Base-by-base conservation (phyloP, 768 basidiomycete genomes). In the Exsudoporus frostii region DNA sequence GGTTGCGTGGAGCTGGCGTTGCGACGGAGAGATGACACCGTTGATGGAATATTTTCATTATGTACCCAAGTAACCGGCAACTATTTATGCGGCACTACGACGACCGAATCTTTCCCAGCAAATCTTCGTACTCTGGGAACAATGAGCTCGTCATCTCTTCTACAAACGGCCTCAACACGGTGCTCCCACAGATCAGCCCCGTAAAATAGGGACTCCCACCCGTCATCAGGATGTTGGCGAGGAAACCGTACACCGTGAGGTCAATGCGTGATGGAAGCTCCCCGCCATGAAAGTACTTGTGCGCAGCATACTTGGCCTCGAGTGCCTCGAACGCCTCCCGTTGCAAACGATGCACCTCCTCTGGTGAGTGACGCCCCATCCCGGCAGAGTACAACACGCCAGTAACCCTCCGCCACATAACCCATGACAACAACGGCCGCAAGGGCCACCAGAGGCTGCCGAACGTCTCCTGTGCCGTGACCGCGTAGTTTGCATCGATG, bases 311-410 rank as follows among this genome's bases (percentile, higher is more conserved):
- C 38, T 65, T 66, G 49, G 46, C 51, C 37, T 68, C 70, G 41
- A 71, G 66, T 0, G 60, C 71, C 2, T 65, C 68, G 9, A 71
- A 55, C 0, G 55, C 66, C 51, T 71, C 70, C 47, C 50, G 63
- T 46, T 70, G 60, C 48, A 71, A 49, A 34, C 59, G 50, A 14
- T 68, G 60, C 37, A 66, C 66, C 36, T 71, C 70, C 42, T 66
- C 70, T n/a, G 43, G 53, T n/a, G 68, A 63, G 49, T 73, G 70
- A 5, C 70, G 60, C 34, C 71, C 70, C 2, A 68, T 40, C n/a
- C 70, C 71, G 1, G 34, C 55, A 14, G 51, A 38, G 55, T 65
- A 56, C 39, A 73, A 32, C 39, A 27, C 42, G 7, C 44, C 29
- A 2, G 33, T n/a, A n/a, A n/a, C n/a, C n/a, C n/a, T n/a, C n/a